Evolutionary conservation across 2,329 filamentous ascomycete genomes (phyloP).

Genomic region (Ophiosphaerella herpotricha): DNA sequence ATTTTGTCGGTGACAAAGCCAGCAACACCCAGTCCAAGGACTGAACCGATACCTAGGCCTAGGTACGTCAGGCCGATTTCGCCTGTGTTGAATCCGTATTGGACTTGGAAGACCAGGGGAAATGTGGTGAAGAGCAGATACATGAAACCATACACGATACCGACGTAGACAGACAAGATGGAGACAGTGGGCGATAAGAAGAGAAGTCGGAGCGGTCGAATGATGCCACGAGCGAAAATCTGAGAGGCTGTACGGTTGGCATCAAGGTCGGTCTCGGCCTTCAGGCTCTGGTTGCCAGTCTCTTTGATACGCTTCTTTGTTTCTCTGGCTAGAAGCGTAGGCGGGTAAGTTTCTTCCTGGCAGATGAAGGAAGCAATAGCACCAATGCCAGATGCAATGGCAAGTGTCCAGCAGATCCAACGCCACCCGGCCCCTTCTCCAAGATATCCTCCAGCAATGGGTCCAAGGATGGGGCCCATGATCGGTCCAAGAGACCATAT

Average conservation of each 20-base stretch:
- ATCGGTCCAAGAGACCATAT: conserved; percentile 21
- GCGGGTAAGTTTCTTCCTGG: conserved; percentile 74
- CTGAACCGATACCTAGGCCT: conserved; percentile 20
- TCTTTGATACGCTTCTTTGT: conserved; percentile 11
- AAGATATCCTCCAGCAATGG: conserved; percentile 19
- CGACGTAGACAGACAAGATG: conserved; percentile 14
- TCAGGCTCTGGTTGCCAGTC: conserved; percentile 12
- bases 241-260: conserved; percentile 6
- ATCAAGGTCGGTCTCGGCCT: conserved; percentile 5
- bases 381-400: conserved; percentile 40
- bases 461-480: conserved; percentile 11
- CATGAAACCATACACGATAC: conserved; percentile 43
- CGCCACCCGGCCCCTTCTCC: conserved; percentile 16
- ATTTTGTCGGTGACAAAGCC: conserved; percentile 31
- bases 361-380: conserved; percentile 30
- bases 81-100: conserved; percentile 19
- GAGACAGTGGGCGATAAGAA: conserved; percentile 48
- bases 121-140: conserved; percentile 38
- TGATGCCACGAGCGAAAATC: conserved; percentile 33
- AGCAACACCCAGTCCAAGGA: conserved; percentile 10
- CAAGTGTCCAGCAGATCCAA: conserved; percentile 42
- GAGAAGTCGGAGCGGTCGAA: conserved; percentile 59
- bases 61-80: conserved; percentile 24
- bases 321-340: conserved; percentile 61
- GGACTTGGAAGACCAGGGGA: conserved; percentile 25